Percentiles rank a stretch among this genome's conserved stretches.
These are phyloP conservation scores for Pseudogymnoascus destructans DNA, from an alignment of 2,329 filamentous ascomycete genomes.

Conservation along the genomic window DNA sequence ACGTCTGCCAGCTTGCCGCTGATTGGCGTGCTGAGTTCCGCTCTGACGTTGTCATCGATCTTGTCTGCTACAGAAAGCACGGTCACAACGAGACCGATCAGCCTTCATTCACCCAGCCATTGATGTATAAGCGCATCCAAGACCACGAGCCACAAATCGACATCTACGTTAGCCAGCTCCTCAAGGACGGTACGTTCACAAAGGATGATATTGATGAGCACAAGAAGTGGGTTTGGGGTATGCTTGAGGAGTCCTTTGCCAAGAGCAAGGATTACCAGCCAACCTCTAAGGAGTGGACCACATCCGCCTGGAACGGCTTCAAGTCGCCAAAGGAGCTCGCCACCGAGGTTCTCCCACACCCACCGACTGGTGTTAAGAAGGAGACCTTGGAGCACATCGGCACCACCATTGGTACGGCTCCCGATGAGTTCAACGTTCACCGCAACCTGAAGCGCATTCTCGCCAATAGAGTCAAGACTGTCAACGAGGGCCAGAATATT, in stretches of 20 bases:
- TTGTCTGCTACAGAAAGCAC: conserved; percentile 98
- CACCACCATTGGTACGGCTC: conserved; percentile 61
- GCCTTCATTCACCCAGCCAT: conserved; percentile 96
- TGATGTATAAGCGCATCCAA: conserved; percentile 98
- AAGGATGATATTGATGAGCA: conserved; percentile 98
- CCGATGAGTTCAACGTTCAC: conserved; percentile 80
- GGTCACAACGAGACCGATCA: conserved; percentile 99
- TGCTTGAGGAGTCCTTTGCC: conserved; percentile 94
- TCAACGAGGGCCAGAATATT: conserved; percentile 83
- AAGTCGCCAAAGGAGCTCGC: conserved; percentile 97
- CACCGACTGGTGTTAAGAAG: conserved; percentile 66
- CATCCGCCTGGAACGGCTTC: conserved; percentile 98
- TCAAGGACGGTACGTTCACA: conserved; percentile 87
- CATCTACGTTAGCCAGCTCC: conserved; percentile 81
- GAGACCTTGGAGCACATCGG: conserved; percentile 71
- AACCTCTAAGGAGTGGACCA: conserved; percentile 95
- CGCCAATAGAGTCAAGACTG: conserved; percentile 75
- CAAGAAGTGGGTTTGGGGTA: conserved; percentile 99
- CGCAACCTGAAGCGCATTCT: conserved; percentile 97
- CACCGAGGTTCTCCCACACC: conserved; percentile 83
- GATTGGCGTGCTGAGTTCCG: conserved; percentile 99
- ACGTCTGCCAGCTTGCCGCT: conserved; percentile 89
- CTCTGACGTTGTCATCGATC: conserved; percentile 93
- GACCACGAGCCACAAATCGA: conserved; percentile 75
- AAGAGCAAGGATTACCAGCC: conserved; percentile 97